A percentile compares a stretch with the other conserved stretches of the same genome.
These are phyloP conservation scores for Phytophthora ramorum DNA, from an alignment of 352 stramenopile species.

Conservation along the genomic window DNA sequence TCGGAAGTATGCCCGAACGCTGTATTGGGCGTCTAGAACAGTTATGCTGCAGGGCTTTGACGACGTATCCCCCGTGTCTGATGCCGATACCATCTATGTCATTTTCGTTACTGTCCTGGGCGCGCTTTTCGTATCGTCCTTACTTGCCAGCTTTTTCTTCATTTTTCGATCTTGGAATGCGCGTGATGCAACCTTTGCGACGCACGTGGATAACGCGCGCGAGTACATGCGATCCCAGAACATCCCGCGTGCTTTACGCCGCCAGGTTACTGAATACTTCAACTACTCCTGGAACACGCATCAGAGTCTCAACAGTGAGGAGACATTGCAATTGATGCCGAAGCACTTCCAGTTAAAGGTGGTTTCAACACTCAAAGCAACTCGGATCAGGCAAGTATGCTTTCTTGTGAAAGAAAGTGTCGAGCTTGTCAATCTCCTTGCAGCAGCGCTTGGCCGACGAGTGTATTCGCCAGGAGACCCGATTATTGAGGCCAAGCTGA, in stretches of 20 bases:
- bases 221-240: constrained; percentile 80
- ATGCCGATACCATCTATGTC: constrained; percentile 64
- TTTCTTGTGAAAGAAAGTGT: constrained; percentile 76
- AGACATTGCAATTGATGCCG: constrained; percentile 59
- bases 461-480: constrained; percentile 67
- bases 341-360: constrained; percentile 75
- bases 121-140: constrained; percentile 59
- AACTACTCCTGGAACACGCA: constrained; percentile 72
- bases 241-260: constrained; percentile 53
- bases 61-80: constrained; percentile 65
- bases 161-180: constrained; percentile 75
- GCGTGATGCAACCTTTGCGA: constrained; percentile 51
- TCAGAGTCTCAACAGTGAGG: constrained; percentile 67
- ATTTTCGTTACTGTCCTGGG: constrained; percentile 54
- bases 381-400: constrained; percentile 68
- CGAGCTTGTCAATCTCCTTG: constrained; percentile 74
- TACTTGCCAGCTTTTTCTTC: constrained; percentile 75
- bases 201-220: constrained; percentile 71
- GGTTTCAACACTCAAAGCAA: constrained; percentile 67
- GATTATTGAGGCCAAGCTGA: constrained; percentile 79
- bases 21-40: constrained; percentile 70
- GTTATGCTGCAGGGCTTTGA: constrained; percentile 71
- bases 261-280: constrained; percentile 70
- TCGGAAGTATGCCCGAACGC: constrained; percentile 60
- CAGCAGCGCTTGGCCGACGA: constrained; percentile 48